Conservation (phyloP, 768 basidiomycete species). For the Agrocybe praecox region DNA sequence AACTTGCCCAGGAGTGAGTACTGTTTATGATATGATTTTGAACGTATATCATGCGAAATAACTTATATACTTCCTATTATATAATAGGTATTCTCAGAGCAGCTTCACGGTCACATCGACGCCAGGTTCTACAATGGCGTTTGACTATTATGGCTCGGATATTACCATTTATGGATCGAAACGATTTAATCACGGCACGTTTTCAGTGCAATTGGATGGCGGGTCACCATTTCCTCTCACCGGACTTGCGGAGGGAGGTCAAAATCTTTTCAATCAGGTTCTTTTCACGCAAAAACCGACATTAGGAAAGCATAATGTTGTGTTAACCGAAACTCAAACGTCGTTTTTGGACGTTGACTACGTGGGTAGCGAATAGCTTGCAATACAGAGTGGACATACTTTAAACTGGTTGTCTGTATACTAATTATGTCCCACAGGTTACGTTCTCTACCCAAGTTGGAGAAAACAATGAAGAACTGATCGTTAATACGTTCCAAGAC, state of each 20-base stretch:
- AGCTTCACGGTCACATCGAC: background rate
- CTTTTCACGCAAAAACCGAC: background rate
- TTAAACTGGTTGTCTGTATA: no score
- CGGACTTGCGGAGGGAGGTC: background rate
- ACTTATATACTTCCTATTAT: background rate
- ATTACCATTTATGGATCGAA: background rate
- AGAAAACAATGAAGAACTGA: background rate
- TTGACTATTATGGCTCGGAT: background rate
- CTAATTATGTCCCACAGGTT: no score
- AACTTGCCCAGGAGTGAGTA: background rate
- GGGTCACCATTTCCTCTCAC: background rate
- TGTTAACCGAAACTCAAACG: background rate
- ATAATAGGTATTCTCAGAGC: background rate
- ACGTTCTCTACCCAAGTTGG: background rate
- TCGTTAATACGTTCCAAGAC: background rate
- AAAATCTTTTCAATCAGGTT: background rate
- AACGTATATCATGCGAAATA: background rate
- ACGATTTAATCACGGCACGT: background rate
- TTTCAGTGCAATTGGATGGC: background rate
- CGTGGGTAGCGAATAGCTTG: background rate
- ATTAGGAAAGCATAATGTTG: background rate
- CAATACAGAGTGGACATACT: background rate
- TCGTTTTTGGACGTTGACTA: background rate
- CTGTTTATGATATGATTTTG: no score
- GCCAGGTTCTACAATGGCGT: background rate